Percentiles rank a stretch among this genome's conserved stretches.
phyloP scores from a whole-genome alignment of 129 eudicot species.

The Scalesia atractyloides region DNA sequence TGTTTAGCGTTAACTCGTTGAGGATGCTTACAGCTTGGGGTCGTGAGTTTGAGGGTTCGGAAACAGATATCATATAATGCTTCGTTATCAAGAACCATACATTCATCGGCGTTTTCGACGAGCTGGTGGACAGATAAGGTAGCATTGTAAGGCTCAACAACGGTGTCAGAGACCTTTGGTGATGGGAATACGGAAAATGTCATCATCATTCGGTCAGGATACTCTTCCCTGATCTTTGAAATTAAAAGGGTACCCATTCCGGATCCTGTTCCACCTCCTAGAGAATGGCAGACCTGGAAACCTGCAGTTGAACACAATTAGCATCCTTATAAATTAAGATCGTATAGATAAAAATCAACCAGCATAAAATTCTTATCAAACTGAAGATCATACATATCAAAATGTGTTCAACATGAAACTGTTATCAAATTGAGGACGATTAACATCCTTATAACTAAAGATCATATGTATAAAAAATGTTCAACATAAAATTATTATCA shows the following conservation, averaged over 20 bases:
- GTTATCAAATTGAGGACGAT: too few species aligned
- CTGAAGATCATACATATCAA: too few species aligned
- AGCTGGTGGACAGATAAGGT: slow-evolving; percentile 48
- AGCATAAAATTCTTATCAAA: background rate
- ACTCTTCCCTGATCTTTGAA: slow-evolving; percentile 47
- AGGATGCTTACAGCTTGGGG: slow-evolving; percentile 43
- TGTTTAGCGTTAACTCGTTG: too few species aligned
- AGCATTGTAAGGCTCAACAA: slow-evolving; percentile 50
- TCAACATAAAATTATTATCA: too few species aligned
- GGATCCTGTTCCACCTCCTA: slow-evolving; percentile 48
- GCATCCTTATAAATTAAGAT: background rate
- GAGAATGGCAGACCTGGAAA: slow-evolving; percentile 52
- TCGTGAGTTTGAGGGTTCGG: slow-evolving; percentile 48
- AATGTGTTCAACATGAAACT: too few species aligned
- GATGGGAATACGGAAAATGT: slow-evolving; percentile 50
- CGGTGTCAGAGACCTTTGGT: slow-evolving; percentile 48
- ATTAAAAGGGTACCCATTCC: slow-evolving; percentile 49
- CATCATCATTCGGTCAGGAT: slow-evolving; percentile 50
- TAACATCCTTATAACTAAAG: background rate
- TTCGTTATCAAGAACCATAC: slow-evolving; percentile 51
- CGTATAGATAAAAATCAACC: background rate
- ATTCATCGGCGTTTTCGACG: slow-evolving; percentile 47
- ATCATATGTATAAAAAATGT: background rate
- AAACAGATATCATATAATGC: slow-evolving; percentile 48
- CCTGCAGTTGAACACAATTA: slow-evolving; percentile 21